phyloP scores from a whole-genome alignment of 2,329 filamentous ascomycete genomes.

The Amphichorda felina region DNA sequence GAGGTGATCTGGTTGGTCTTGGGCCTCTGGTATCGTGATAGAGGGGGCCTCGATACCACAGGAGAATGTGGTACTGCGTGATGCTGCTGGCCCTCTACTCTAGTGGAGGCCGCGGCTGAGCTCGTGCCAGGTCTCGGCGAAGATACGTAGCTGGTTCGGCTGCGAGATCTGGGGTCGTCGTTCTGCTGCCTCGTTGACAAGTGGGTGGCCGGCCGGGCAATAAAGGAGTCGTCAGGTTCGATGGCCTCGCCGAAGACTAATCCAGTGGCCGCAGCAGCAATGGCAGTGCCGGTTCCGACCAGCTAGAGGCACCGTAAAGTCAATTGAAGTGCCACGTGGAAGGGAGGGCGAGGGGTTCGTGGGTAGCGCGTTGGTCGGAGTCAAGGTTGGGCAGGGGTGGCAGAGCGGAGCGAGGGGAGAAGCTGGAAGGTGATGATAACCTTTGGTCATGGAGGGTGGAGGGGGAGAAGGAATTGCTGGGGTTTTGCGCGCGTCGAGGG shows the following conservation, averaged over 20 bases:
- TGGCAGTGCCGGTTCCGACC: conserved; percentile 48
- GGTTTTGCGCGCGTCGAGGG: no score
- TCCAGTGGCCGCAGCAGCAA: conserved; percentile 47
- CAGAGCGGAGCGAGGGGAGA: neutral
- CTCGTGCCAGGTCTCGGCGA: conserved; percentile 30
- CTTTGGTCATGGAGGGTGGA: no score
- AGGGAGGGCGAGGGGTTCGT: no score
- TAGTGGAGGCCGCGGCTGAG: conserved; percentile 19
- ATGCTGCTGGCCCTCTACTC: conserved; percentile 16
- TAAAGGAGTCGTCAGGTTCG: conserved; percentile 18
- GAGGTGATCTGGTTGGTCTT: conserved; percentile 27
- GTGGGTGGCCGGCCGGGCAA: conserved; percentile 5
- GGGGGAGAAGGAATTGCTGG: no score
- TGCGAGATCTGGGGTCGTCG: neutral
- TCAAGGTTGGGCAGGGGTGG: no score
- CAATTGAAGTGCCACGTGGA: no score
- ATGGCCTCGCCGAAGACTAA: conserved; percentile 45
- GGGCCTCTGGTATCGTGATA: conserved; percentile 23
- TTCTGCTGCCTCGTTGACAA: neutral
- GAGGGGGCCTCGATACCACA: conserved; percentile 21
- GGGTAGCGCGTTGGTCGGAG: no score
- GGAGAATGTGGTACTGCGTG: conserved; percentile 9
- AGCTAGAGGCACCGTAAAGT: conserved; percentile 29
- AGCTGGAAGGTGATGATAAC: no score
- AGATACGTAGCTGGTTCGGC: neutral